phyloP scores from a whole-genome alignment of 768 basidiomycete genomes.

The Pleurotus ostreatus region DNA sequence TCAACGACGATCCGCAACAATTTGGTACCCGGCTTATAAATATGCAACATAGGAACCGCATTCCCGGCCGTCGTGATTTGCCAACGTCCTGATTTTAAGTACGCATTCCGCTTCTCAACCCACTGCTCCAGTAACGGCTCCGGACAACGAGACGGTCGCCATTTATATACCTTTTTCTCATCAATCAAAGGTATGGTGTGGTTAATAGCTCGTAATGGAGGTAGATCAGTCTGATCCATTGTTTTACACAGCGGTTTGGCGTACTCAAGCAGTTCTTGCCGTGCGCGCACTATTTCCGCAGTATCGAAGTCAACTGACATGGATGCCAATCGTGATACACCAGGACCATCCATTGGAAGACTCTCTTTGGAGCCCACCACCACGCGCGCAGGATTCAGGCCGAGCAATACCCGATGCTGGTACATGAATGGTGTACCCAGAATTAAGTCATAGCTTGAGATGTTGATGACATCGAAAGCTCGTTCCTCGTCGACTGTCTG shows the following conservation, averaged over 20 bases:
- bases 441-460: slow-evolving; percentile 36
- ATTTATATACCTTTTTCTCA: slow-evolving; percentile 22
- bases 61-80: slow-evolving; percentile 25
- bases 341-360: slow-evolving; percentile 15
- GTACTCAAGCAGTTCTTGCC: slow-evolving; percentile 17
- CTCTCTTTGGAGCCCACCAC: slow-evolving; percentile 19
- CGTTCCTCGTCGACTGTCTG: slow-evolving; percentile 26
- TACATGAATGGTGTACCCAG: slow-evolving; percentile 36
- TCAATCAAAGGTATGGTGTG: slow-evolving; percentile 39
- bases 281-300: slow-evolving; percentile 10
- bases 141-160: slow-evolving; percentile 31
- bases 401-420: slow-evolving; percentile 23
- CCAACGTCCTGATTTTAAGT: slow-evolving; percentile 24
- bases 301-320: too few relatives aligned
- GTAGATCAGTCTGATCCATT: slow-evolving; percentile 25
- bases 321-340: background rate
- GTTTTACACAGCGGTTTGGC: slow-evolving; percentile 20
- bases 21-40: slow-evolving; percentile 4
- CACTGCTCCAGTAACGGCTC: slow-evolving; percentile 28
- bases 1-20: too few relatives aligned
- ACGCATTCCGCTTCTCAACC: slow-evolving; percentile 24
- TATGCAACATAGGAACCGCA: slow-evolving; percentile 25
- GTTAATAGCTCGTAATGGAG: slow-evolving; percentile 35
- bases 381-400: slow-evolving; percentile 21
- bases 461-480: slow-evolving; percentile 32